Base-by-base conservation (phyloP, 140 eudicot species). In the Stevia rebaudiana region DNA sequence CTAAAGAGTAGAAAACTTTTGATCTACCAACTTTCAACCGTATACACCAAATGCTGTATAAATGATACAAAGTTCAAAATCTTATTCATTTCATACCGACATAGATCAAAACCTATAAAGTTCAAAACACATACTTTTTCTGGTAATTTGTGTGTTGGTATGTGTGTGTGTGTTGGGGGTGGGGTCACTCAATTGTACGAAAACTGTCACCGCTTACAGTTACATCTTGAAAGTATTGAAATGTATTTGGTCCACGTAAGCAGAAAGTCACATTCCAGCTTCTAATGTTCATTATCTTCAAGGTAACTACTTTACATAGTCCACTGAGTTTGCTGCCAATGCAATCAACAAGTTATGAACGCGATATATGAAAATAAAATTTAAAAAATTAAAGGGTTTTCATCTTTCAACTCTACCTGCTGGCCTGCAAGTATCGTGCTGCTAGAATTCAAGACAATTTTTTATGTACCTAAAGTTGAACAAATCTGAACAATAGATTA, bases 391-490 rank as follows among this genome's bases (percentile, higher is more conserved):
- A 33, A 33, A 22, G 22, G 21, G 49, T 6, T 16, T 3, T 16
- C 0, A 5, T 35, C 4, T 16, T 3, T 16, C 0, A 5, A 48
- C 4, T 23, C 41, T 70, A 70, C 76, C 77, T 72, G 65, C 41
- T 72, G 71, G 37, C 47, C 71, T 39, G 48, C 71, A 54, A 24
- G 56, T 67, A 49, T 66, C 17, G 48, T 67, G 63, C 73, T 49
- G 36, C 58, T 65, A 73, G 30, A 39, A 37, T 30, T 63, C 70
- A 25, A 8, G 17, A 33, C n/a, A 12, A 18, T 7, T 61, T 50
- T 53, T 61, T 64, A 51, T 73, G 78, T 73, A 73, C 72, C 78
- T 73, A 33, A 16, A 40, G 23, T 50, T 72, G 21, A 47, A 63
- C 43, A 63, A 19, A 53, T 12, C 19, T 43, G 56, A 16, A 49